phyloP scores from a whole-genome alignment of 2,329 filamentous ascomycete species.

The Cordyceps tenuipes region DNA sequence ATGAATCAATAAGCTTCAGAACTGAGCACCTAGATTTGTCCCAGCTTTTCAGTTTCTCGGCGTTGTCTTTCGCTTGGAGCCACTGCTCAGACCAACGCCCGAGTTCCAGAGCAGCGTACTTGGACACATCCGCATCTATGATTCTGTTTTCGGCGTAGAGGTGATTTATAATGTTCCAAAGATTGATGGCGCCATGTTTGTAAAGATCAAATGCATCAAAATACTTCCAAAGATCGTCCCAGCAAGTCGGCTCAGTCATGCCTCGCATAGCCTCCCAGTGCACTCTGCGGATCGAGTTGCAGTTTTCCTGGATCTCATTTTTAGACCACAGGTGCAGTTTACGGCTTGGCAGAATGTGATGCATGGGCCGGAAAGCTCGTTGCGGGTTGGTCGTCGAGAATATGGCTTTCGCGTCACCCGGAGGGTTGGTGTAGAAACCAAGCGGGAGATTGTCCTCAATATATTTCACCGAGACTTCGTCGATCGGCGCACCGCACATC shows the following conservation, averaged over 20 bases:
- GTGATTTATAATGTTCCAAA: conserved; percentile 37
- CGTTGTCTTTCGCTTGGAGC: conserved; percentile 23
- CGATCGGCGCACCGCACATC: conserved; percentile 21
- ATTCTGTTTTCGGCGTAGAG: conserved; percentile 32
- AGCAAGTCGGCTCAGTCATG: conserved; percentile 25
- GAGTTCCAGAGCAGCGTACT: conserved; percentile 21
- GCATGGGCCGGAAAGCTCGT: conserved; percentile 22
- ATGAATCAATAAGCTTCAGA: conserved; percentile 19
- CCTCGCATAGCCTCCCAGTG: conserved; percentile 28
- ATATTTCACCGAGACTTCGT: conserved; percentile 22
- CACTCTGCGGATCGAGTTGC: conserved; percentile 30
- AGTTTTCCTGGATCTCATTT: conserved; percentile 29
- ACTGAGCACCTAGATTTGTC: conserved; percentile 19
- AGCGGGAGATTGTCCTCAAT: conserved; percentile 28
- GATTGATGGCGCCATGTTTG: conserved; percentile 36
- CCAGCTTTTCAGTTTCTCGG: conserved; percentile 25
- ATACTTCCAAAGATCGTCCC: conserved; percentile 37
- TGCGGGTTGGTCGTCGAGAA: conserved; percentile 32
- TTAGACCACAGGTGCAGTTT: conserved; percentile 30
- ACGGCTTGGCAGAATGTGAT: conserved; percentile 21
- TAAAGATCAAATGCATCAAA: conserved; percentile 43
- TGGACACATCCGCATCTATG: conserved; percentile 21
- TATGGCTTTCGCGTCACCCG: conserved; percentile 22
- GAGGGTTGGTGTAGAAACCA: conserved; percentile 30
- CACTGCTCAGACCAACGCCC: conserved; percentile 31